phyloP scores from a whole-genome alignment of 1,284 basidiomycete genomes.

The Ganoderma resinaceum region DNA sequence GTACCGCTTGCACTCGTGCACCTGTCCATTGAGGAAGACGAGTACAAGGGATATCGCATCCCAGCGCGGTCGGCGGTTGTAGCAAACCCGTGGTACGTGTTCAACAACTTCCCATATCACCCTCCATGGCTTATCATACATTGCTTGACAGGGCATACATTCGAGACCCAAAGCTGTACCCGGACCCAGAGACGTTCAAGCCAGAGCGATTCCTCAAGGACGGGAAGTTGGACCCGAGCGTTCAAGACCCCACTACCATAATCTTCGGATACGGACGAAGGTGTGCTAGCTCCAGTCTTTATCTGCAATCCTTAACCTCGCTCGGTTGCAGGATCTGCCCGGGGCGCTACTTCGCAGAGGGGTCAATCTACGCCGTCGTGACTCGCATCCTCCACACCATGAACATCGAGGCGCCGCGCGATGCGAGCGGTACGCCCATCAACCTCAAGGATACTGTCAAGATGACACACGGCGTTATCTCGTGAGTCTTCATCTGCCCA shows the following conservation, averaged over 20 bases:
- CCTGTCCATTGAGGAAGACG: conserved; percentile 28
- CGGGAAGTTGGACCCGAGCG: conserved; percentile 19
- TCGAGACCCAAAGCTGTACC: conserved; percentile 22
- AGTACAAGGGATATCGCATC: conserved; percentile 31
- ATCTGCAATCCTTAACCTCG: neutral
- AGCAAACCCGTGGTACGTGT: conserved; percentile 29
- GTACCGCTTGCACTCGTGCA: conserved; percentile 29
- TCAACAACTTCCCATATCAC: neutral
- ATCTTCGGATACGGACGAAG: conserved; percentile 35
- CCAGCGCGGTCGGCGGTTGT: conserved; percentile 31
- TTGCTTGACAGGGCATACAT: conserved; percentile 20
- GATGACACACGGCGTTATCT: conserved; percentile 9
- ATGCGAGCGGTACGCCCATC: conserved; percentile 11
- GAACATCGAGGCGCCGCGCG: conserved; percentile 8
- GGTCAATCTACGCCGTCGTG: conserved; percentile 15
- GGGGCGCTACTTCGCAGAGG: conserved; percentile 23
- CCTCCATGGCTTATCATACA: neutral
- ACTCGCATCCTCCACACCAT: conserved; percentile 17
- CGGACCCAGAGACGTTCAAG: conserved; percentile 27
- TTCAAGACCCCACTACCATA: conserved; percentile 16
- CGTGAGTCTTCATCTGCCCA: conserved; percentile 4
- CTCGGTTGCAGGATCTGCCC: conserved; percentile 22
- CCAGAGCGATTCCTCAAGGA: conserved; percentile 31
- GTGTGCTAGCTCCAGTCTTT: neutral
- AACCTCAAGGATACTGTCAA: neutral